phyloP scores from a whole-genome alignment of 805 yeast genomes.

The Scheffersomyces ergatensis region DNA sequence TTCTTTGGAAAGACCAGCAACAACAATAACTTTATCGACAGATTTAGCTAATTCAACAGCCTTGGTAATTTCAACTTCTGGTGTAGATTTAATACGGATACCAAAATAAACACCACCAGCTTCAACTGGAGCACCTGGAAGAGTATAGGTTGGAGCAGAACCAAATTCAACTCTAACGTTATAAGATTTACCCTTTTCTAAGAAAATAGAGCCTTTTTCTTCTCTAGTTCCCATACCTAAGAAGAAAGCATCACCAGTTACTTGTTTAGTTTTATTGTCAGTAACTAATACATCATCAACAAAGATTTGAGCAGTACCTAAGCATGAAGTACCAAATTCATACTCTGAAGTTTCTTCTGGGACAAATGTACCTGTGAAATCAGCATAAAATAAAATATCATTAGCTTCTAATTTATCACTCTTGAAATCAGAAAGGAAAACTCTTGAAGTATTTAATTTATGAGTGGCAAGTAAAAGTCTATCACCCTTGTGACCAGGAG shows the following conservation, averaged over 20 bases:
- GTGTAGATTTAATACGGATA: conserved; percentile 13
- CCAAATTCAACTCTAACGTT: conserved; percentile 50
- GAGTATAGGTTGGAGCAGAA: conserved; percentile 38
- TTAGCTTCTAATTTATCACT: conserved; percentile 15
- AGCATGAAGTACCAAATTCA: conserved; percentile 49
- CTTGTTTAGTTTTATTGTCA: conserved; percentile 56
- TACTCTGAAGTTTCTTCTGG: conserved; percentile 50
- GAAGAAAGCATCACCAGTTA: conserved; percentile 48
- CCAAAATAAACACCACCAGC: conserved; percentile 26
- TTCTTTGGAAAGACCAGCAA: conserved; percentile 51
- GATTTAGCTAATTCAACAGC: conserved; percentile 50
- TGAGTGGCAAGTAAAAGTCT: conserved; percentile 15
- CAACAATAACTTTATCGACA: conserved; percentile 52
- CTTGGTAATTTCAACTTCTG: conserved; percentile 19
- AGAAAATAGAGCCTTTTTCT: conserved; percentile 33
- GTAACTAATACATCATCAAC: conserved; percentile 51
- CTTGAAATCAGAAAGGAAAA: conserved; percentile 21
- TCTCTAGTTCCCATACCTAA: conserved; percentile 55
- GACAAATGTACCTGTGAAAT: conserved; percentile 39
- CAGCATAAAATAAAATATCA: conserved; percentile 37
- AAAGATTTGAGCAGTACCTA: conserved; percentile 56
- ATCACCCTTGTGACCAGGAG: conserved; percentile 11
- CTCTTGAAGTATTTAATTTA: conserved; percentile 16
- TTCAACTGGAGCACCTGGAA: conserved; percentile 12
- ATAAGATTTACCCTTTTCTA: conserved; percentile 46